Evolutionary conservation across 148 eudicot species (phyloP).

Genomic region (Vaccinium corymbosum): DNA sequence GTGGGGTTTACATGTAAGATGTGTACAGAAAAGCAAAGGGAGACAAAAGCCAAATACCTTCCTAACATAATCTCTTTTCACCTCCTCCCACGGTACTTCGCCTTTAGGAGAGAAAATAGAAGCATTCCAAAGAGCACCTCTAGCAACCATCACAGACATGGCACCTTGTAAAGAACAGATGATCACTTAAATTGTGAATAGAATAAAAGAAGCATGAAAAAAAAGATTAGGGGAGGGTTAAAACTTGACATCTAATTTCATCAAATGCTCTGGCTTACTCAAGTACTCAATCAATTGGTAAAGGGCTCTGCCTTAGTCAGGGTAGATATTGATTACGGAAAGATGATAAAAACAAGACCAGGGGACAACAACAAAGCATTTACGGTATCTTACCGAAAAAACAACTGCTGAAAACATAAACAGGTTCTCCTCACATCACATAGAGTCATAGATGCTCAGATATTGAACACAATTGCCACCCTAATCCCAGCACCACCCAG

Average conservation of each 20-base stretch:
- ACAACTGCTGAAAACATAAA: not conserved
- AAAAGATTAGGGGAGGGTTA: not conserved
- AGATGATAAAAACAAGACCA: not conserved
- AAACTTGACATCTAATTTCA: not conserved
- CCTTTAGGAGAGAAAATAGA: constrained; percentile 77
- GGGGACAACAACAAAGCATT: not conserved
- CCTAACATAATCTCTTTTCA: constrained; percentile 73
- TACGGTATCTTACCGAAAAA: not conserved
- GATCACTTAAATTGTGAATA: not conserved
- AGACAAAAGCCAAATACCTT: constrained; percentile 47
- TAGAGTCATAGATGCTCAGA: not conserved
- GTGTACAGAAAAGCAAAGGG: not conserved
- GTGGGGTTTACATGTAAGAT: not conserved
- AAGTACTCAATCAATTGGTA: not conserved
- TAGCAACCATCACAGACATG: constrained; percentile 81
- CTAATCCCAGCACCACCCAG: not conserved
- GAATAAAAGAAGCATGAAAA: not conserved
- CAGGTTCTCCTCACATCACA: not conserved
- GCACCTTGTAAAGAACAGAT: constrained; percentile 51
- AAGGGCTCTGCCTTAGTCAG: not conserved
- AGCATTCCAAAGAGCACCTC: constrained; percentile 95
- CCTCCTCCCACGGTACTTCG: constrained; percentile 63
- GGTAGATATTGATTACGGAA: not conserved
- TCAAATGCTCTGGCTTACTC: not conserved
- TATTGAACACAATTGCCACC: not conserved